Evolutionary conservation across 768 basidiomycete genomes (phyloP), one percentile per base, ranked within the genome.

Genomic region (Serpula lacrymans): DNA sequence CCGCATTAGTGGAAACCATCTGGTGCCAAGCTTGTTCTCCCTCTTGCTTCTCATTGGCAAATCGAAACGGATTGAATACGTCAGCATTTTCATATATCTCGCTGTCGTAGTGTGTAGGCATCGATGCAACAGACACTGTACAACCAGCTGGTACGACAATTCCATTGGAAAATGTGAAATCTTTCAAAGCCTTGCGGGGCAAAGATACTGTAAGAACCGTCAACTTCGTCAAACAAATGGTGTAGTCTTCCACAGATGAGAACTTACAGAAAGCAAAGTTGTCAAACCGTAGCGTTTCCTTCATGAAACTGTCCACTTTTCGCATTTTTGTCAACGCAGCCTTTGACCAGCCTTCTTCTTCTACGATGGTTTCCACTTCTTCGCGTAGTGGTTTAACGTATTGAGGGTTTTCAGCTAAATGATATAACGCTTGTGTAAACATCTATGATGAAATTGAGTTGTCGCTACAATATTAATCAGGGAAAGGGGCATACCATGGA

Each of bases 161-260:
- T 5, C 71, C 72, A 48, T 75, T 64, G 3, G 69, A 70, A 38
- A 77, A 66, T 1, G 62, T 67, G 50, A 65, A 67, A 29, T 70
- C 66, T 37, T 63, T 54, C 17, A 64, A 34, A 2, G 59, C 61
- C 41, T 59, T 56, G 5, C 72, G 64, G 11, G 47, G 39, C 27
- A 70, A 44, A 6, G 25, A 23, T 9, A 52, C 60, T 64, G 49
- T 37, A n/a, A n/a, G n/a, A n/a, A n/a, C n/a, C n/a, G n/a, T 9
- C 18, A 14, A 24, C 6, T 17, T 18, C 25, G 20, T 16, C 10
- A 20, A 27, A 9, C n/a, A 26, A 22, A 34, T 22, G 21, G 23
- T 30, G 14, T 13, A 16, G 21, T 48, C 34, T 8, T 40, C 38
- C 14, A 17, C 24, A 17, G n/a, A n/a, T n/a, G n/a, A n/a, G n/a